Conservation (phyloP, 2,329 filamentous ascomycete genomes). For the Didymella glomerata region DNA sequence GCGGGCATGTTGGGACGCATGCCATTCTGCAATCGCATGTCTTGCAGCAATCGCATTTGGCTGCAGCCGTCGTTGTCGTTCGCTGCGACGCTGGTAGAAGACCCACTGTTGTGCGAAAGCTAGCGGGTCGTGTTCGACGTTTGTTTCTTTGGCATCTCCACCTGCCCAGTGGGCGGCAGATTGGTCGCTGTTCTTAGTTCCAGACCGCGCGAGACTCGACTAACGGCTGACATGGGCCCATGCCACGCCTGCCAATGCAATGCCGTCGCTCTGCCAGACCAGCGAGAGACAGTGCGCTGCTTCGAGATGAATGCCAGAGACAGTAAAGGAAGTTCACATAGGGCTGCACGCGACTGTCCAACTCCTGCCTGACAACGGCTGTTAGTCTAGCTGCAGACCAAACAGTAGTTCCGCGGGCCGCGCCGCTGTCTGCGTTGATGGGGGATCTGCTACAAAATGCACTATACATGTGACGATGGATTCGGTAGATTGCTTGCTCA, state of each 20-base stretch:
- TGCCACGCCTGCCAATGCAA: slow-evolving; percentile 9
- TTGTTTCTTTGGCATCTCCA: slow-evolving; percentile 10
- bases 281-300: slow-evolving; percentile 11
- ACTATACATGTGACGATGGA: slow-evolving; percentile 2
- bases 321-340: neutral
- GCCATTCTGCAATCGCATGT: slow-evolving; percentile 18
- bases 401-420: slow-evolving; percentile 23
- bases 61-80: neutral
- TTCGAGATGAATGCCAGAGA: slow-evolving; percentile 6
- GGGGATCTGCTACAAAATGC: slow-evolving; percentile 7
- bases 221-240: slow-evolving; percentile 7
- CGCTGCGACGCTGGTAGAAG: neutral
- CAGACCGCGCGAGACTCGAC: slow-evolving; percentile 11
- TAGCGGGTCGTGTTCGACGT: neutral
- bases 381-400: slow-evolving; percentile 9
- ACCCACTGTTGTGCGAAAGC: neutral
- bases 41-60: slow-evolving; percentile 2
- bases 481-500: neutral
- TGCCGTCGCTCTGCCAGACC: neutral
- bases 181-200: slow-evolving; percentile 7
- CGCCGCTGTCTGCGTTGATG: slow-evolving; percentile 24
- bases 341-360: neutral
- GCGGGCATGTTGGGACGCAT: neutral
- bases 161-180: slow-evolving; percentile 13
- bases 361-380: slow-evolving; percentile 15